A percentile compares a stretch with the other conserved stretches of the same genome.
Conservation (phyloP, 305 asterid genomes). For the Andrographis paniculata region DNA sequence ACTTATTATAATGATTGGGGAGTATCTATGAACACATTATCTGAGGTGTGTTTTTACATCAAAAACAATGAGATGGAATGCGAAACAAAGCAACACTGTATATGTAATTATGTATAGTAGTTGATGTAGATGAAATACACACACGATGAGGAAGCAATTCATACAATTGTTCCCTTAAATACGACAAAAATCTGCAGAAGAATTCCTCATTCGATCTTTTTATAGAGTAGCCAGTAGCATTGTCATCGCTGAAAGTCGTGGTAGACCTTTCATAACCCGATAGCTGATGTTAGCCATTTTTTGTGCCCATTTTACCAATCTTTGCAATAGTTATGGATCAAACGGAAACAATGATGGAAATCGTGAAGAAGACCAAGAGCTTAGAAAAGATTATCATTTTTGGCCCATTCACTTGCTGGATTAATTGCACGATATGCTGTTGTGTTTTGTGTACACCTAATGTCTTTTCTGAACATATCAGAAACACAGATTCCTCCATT, state of each 20-base stretch:
- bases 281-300: constrained; percentile 41
- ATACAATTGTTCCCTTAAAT: too few relatives aligned
- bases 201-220: constrained; percentile 29
- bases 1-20: too few relatives aligned
- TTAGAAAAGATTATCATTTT: constrained; percentile 74
- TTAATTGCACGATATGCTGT: constrained; percentile 90
- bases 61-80: too few relatives aligned
- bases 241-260: constrained; percentile 60
- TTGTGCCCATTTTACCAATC: constrained; percentile 44
- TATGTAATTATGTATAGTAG: too few relatives aligned
- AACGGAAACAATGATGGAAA: constrained; percentile 65
- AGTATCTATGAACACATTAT: too few relatives aligned
- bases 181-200: too few relatives aligned
- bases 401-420: constrained; percentile 99
- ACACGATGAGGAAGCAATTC: too few relatives aligned
- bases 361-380: constrained; percentile 60
- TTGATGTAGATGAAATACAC: too few relatives aligned
- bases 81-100: too few relatives aligned
- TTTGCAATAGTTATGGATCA: constrained; percentile 30
- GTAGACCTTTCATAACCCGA: constrained; percentile 26
- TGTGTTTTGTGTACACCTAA: constrained; percentile 45
- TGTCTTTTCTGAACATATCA: constrained; percentile 18
- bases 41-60: too few relatives aligned
- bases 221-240: constrained; percentile 51
- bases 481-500: constrained; percentile 25